Percentiles rank a stretch among this genome's conserved stretches.
These are phyloP conservation scores for Phanerochaete sordida DNA, from an alignment of 768 basidiomycete species.

Conservation along the genomic window DNA sequence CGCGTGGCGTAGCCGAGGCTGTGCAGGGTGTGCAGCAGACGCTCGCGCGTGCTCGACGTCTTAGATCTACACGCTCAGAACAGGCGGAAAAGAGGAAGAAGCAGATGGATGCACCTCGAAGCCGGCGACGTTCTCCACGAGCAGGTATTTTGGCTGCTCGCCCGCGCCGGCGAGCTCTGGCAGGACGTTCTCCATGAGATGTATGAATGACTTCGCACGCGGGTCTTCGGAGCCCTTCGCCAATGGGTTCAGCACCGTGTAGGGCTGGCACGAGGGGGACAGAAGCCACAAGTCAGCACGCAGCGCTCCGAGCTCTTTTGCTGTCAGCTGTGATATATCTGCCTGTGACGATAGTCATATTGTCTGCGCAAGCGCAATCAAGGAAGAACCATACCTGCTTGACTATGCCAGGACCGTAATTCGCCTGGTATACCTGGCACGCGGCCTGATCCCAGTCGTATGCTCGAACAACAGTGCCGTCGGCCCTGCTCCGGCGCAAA, in stretches of 20 bases:
- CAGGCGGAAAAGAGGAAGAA: not conserved
- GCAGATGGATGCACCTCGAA: slow-evolving; percentile 58
- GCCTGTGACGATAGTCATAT: not conserved
- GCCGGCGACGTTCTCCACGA: slow-evolving; percentile 81
- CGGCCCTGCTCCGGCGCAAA: slow-evolving; percentile 46
- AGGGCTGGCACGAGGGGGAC: slow-evolving; percentile 83
- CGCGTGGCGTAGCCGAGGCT: slow-evolving; percentile 49
- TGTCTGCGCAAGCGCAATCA: not conserved
- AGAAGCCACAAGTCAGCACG: slow-evolving; percentile 70
- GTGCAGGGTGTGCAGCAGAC: slow-evolving; percentile 49
- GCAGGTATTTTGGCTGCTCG: slow-evolving; percentile 52
- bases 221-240: slow-evolving; percentile 72
- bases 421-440: slow-evolving; percentile 64
- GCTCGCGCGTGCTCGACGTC: slow-evolving; percentile 61
- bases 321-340: slow-evolving; percentile 60
- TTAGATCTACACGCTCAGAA: slow-evolving; percentile 26
- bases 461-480: slow-evolving; percentile 54
- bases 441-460: slow-evolving; percentile 83
- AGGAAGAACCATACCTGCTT: slow-evolving; percentile 39
- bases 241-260: slow-evolving; percentile 71
- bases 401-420: slow-evolving; percentile 46
- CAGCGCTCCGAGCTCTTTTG: slow-evolving; percentile 40
- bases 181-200: slow-evolving; percentile 60
- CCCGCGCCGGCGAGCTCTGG: slow-evolving; percentile 47
- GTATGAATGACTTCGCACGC: slow-evolving; percentile 71